Conservation (phyloP, 306 rosid genomes). For the Spatholobus suberectus region DNA sequence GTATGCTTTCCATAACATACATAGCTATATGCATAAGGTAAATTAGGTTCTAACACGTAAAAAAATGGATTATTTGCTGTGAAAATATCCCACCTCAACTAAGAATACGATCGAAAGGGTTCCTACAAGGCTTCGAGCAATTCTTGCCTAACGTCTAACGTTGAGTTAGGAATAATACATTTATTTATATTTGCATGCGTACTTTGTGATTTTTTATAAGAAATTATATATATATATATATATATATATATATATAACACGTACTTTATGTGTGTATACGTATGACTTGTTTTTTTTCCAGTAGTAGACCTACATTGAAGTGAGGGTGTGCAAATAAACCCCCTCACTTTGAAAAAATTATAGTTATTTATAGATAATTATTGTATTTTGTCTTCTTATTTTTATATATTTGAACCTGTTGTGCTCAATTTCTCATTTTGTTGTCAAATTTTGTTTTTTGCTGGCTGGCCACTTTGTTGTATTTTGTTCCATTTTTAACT, state of each 20-base stretch:
- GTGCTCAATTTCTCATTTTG: no score
- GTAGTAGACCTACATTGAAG: no score
- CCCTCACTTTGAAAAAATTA: no score
- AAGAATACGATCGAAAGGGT: background rate
- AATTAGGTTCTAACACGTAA: background rate
- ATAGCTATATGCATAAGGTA: background rate
- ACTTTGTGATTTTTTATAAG: background rate
- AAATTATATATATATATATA: background rate
- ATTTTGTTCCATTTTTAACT: no score
- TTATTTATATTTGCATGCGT: background rate
- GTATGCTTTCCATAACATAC: conserved; percentile 42
- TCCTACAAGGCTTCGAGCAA: background rate
- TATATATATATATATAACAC: background rate
- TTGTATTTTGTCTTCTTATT: no score
- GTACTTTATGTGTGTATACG: background rate
- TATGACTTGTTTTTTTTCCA: background rate
- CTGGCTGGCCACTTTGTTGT: no score
- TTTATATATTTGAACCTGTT: no score
- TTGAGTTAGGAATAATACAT: background rate
- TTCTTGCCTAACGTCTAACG: background rate
- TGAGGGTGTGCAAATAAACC: no score
- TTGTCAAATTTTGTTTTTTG: no score
- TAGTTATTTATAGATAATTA: no score
- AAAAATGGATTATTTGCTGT: background rate
- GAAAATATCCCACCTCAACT: background rate